Evolutionary conservation across 768 basidiomycete genomes (phyloP), one percentile per base, ranked within the genome.

Genomic region (Krasilnikovozyma curviuscula): DNA sequence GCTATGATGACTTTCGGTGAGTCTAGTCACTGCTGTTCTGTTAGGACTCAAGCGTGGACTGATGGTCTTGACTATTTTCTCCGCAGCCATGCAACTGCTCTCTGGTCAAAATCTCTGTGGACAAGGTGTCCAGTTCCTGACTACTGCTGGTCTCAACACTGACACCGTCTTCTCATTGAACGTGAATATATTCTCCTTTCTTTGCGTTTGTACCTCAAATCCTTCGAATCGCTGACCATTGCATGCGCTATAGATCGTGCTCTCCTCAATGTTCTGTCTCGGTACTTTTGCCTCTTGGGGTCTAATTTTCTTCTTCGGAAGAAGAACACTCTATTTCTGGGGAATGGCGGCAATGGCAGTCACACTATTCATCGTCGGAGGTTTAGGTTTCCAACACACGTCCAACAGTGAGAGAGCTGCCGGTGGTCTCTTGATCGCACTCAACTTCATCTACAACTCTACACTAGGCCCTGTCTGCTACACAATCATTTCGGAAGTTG

Each of bases 201-300:
- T 2, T n/a, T n/a, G n/a, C n/a, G n/a, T n/a, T n/a, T n/a, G n/a
- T n/a, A n/a, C n/a, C n/a, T n/a, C n/a, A n/a, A n/a, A n/a, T n/a
- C n/a, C n/a, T n/a, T n/a, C n/a, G n/a, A n/a, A n/a, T n/a, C n/a
- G n/a, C n/a, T n/a, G n/a, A n/a, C 23, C 2, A 12, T 23, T 3
- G 8, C 21, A 14, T 41, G 19, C 30, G 18, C 14, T 31, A n/a
- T 33, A 34, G 21, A 49, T 56, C 23, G 44, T 29, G 18, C 49
- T 46, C 37, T 55, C 58, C 41, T 54, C 43, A 12, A 55, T 65
- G 54, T 63, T 62, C 39, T 55, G 59, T 43, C 53, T 62, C 40
- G 66, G 65, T 9, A 66, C 63, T 5, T 52, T 66, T 41, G 44
- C 52, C 1, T 61, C 58, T 6, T 67, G 66, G 66, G 54, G 46